Conservation (phyloP, 179 eudicot species). For the Beta corolliflora region DNA sequence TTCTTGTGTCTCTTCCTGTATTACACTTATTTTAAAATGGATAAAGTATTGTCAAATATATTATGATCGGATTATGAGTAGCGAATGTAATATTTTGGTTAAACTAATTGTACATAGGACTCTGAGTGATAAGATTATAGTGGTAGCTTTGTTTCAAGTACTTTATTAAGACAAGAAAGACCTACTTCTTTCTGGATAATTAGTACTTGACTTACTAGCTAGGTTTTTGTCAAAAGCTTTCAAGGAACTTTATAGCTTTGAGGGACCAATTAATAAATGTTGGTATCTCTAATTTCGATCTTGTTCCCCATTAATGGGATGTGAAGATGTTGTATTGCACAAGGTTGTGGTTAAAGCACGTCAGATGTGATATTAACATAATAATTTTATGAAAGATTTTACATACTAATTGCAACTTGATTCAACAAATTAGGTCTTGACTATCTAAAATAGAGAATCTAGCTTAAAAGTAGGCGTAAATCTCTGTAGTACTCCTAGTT, state of each 20-base stretch:
- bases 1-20: too few species aligned
- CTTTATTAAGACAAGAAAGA: constrained; percentile 4
- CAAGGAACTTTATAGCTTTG: constrained; percentile 17
- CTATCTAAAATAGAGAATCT: constrained; percentile 4
- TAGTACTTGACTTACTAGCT: background rate
- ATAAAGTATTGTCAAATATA: background rate
- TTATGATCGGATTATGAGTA: too few species aligned
- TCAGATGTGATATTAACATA: constrained; percentile 3
- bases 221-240: constrained; percentile 9
- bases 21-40: background rate
- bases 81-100: background rate
- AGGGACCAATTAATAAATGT: constrained; percentile 10
- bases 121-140: background rate
- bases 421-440: constrained; percentile 1
- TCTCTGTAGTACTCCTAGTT: background rate
- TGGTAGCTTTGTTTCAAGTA: constrained; percentile 4
- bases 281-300: constrained; percentile 8
- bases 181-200: constrained; percentile 11
- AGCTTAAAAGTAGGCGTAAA: background rate
- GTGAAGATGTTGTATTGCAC: constrained; percentile 6
- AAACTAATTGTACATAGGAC: background rate
- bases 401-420: constrained; percentile 18
- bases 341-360: constrained; percentile 10
- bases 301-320: constrained; percentile 28
- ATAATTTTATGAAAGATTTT: background rate